Evolutionary conservation across 768 basidiomycete species (phyloP).

Genomic region (Suillus decipiens): DNA sequence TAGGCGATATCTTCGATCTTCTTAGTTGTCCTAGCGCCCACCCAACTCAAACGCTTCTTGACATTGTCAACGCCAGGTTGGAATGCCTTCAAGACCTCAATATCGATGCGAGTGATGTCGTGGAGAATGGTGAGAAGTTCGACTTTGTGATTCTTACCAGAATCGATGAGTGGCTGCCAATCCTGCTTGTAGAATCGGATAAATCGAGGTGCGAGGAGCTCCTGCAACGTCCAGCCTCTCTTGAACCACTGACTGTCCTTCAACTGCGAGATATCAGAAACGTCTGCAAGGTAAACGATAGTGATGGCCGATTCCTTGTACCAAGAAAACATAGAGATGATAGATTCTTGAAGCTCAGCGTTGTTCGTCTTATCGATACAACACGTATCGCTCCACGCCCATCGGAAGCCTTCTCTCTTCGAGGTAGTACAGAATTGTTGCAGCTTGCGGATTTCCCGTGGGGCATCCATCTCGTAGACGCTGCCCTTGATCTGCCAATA

Average conservation of each 20-base stretch:
- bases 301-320: conserved; percentile 28
- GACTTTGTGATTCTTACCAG: conserved; percentile 1
- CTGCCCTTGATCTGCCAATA: conserved; percentile 14
- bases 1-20: conserved; percentile 12
- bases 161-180: conserved; percentile 18
- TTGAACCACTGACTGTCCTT: conserved; percentile 33
- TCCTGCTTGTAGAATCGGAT: conserved; percentile 28
- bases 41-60: conserved; percentile 31
- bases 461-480: conserved; percentile 15
- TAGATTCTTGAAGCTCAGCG: conserved; percentile 29
- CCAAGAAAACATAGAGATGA: conserved; percentile 33
- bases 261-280: conserved; percentile 26
- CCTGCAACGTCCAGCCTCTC: conserved; percentile 23
- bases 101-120: conserved; percentile 20
- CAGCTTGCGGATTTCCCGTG: conserved; percentile 19
- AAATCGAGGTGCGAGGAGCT: conserved; percentile 27
- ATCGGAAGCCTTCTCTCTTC: conserved; percentile 32
- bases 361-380: conserved; percentile 28
- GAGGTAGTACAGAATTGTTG: conserved; percentile 31
- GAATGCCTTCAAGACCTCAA: conserved; percentile 22
- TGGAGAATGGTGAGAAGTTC: conserved; percentile 3
- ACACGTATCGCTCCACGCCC: conserved; percentile 33
- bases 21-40: conserved; percentile 26
- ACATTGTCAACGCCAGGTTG: conserved; percentile 27
- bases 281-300: conserved; percentile 30